Conservation (phyloP, 2,329 filamentous ascomycete species). For the Karstenula rhodostoma region DNA sequence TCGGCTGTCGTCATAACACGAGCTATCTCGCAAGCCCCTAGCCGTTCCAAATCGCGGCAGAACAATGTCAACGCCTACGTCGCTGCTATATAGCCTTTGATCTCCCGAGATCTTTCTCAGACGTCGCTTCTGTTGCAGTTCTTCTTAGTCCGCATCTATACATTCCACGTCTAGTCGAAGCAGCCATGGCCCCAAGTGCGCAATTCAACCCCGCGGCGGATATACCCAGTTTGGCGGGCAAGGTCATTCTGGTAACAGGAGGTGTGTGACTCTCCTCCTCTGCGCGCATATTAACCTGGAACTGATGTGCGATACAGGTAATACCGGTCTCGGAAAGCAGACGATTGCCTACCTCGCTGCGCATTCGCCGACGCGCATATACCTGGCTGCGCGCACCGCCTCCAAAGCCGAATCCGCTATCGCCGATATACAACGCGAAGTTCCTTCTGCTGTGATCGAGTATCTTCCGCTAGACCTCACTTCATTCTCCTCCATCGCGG, state of each 20-base stretch:
- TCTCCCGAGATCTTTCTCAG: not conserved
- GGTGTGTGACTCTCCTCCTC: conserved; percentile 29
- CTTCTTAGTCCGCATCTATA: not conserved
- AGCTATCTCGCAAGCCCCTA: conserved; percentile 2
- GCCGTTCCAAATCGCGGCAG: not conserved
- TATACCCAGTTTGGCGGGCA: conserved; percentile 37
- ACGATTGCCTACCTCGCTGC: conserved; percentile 54
- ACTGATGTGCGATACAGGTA: conserved; percentile 43
- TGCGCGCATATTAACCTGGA: not conserved
- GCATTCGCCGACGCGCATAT: conserved; percentile 56
- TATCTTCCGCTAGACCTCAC: conserved; percentile 54
- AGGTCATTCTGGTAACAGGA: conserved; percentile 47
- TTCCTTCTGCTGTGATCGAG: conserved; percentile 48
- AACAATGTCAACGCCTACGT: not conserved
- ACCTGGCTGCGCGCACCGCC: conserved; percentile 55
- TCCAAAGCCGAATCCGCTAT: conserved; percentile 54
- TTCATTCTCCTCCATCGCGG: conserved; percentile 51
- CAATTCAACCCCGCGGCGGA: conserved; percentile 38
- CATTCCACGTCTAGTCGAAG: not conserved
- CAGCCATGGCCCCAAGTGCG: conserved; percentile 2
- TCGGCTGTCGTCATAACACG: conserved; percentile 11
- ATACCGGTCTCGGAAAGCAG: conserved; percentile 57
- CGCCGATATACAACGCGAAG: conserved; percentile 45
- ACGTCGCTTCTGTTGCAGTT: not conserved
- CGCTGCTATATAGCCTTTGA: not conserved